A percentile compares a stretch with the other conserved stretches of the same genome.
phyloP scores from a whole-genome alignment of 768 basidiomycete species.

The Tulasnella calospora region DNA sequence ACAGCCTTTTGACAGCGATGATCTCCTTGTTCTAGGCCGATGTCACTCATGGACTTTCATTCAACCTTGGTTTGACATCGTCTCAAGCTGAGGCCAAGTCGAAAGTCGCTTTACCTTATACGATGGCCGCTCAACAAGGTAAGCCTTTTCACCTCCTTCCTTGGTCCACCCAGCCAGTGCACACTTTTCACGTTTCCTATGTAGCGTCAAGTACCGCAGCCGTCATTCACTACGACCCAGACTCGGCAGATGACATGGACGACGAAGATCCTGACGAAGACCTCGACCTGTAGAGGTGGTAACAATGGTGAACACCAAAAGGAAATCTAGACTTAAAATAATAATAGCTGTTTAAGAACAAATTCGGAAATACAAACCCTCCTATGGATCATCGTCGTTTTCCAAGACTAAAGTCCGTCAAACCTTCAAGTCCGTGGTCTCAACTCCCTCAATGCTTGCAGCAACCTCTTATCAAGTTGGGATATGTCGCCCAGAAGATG shows the following conservation, averaged over 20 bases:
- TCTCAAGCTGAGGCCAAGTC: slow-evolving; percentile 76
- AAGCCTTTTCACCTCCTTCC: not conserved
- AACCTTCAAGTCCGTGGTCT: not conserved
- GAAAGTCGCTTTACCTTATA: slow-evolving; percentile 80
- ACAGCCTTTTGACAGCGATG: not conserved
- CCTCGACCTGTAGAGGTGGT: slow-evolving; percentile 59
- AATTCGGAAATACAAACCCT: not conserved
- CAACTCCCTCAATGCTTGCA: not conserved
- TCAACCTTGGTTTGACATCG: slow-evolving; percentile 80
- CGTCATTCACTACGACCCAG: slow-evolving; percentile 79
- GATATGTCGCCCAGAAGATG: not conserved
- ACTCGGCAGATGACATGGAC: slow-evolving; percentile 90
- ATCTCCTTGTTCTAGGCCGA: not conserved
- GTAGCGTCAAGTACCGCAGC: slow-evolving; percentile 15
- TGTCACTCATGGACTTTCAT: slow-evolving; percentile 45
- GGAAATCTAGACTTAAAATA: not conserved
- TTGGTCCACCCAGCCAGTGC: not conserved
- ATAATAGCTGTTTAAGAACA: not conserved
- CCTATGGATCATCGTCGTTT: not conserved
- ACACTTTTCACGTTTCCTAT: not conserved
- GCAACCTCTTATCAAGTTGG: not conserved
- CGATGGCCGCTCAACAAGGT: slow-evolving; percentile 35
- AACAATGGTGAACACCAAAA: not conserved
- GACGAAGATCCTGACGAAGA: slow-evolving; percentile 97
- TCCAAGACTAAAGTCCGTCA: not conserved